These are phyloP conservation scores for Cyclostephanos tholiformis DNA, from an alignment of 108 stramenopile species.

Conservation along the genomic window DNA sequence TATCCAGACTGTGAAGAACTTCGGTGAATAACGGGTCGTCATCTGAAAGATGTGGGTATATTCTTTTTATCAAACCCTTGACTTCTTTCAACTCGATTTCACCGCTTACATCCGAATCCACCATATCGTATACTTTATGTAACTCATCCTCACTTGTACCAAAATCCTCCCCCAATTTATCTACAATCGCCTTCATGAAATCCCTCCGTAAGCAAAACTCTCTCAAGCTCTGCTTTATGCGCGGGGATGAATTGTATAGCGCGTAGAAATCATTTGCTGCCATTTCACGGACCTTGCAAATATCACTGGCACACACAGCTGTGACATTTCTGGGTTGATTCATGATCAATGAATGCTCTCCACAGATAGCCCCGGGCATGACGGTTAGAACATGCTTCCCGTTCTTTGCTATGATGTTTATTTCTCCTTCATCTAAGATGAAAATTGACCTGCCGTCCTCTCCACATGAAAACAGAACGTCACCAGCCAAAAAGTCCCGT, in stretches of 20 bases:
- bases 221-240: conserved; percentile 1
- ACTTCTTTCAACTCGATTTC: not conserved
- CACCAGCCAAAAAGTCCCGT: too few species aligned
- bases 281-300: conserved; percentile 18
- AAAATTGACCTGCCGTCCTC: conserved; percentile 2
- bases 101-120: not conserved
- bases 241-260: conserved; percentile 5
- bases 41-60: not conserved
- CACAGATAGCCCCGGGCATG: not conserved
- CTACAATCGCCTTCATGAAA: conserved; percentile 14
- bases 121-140: too few species aligned
- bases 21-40: conserved; percentile 8
- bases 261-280: conserved; percentile 3
- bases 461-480: too few species aligned
- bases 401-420: not conserved
- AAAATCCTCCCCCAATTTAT: not conserved
- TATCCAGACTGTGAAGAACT: not conserved
- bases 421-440: conserved; percentile 8
- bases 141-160: conserved; percentile 3
- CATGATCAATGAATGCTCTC: conserved; percentile 5
- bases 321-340: not conserved
- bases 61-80: conserved; percentile 3
- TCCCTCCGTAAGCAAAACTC: not conserved
- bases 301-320: not conserved
- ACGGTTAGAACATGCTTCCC: conserved; percentile 1